Evolutionary conservation across 164 flowering plant genomes (phyloP), one percentile per base, ranked within the genome.

Genomic region (Piper longum): DNA sequence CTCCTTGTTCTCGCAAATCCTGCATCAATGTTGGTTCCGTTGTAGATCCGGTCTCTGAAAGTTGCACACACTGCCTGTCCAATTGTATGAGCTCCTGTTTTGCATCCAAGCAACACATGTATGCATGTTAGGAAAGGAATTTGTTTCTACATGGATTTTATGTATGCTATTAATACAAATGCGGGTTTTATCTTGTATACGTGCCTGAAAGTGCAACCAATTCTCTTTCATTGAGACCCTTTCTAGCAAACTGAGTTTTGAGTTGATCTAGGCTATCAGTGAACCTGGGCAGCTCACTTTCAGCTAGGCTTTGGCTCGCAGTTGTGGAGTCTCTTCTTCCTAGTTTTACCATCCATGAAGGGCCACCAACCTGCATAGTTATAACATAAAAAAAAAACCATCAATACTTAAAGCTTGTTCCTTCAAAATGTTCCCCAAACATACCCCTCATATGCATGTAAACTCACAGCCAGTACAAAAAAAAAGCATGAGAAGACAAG

Each of bases 41-140:
- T 77, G 70, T 77, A 79, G 52, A 76, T 77, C n/a, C 76, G 66
- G 48, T 41, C 36, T 58, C 76, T 67, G 64, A 72, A 83, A 16
- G 26, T 18, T 0, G 5, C 4, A 41, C 83, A 83, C 36, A 60
- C 72, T 0, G 80, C 69, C 18, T 67, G 72, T 4, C 87, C 87
- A 16, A 81, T 51, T 1, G 85, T 78, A 59, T 83, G 87, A 2
- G 83, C 62, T 9, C 82, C 81, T 65, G n/a, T 40, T 19, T 57
- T 18, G 39, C 14, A 48, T 12, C 12, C n/a, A 56, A 17, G 5
- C 36, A 26, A 17, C 17, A 7, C 8, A 16, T 56, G n/a, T 60
- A 40, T 60, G 12, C 7, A 16, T 40, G 45, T n/a, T 60, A 1
- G 4, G 11, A 13, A 41, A 36, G 12, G 7, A 11, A 40, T 5